Evolutionary conservation across 75 land plant genomes (phyloP).

Genomic region (Pinus taeda): DNA sequence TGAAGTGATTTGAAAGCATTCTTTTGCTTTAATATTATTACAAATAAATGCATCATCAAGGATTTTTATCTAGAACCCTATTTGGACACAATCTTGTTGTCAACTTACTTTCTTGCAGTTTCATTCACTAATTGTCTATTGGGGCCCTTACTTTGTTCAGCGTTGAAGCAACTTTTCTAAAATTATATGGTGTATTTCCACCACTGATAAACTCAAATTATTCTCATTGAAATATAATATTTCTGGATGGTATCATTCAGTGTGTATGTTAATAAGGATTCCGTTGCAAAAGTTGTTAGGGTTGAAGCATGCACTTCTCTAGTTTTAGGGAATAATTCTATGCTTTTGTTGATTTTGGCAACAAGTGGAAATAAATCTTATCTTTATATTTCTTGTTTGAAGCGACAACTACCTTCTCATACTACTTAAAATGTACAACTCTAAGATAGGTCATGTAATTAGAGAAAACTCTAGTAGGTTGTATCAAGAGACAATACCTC

Average conservation of each 20-base stretch:
- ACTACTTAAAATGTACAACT: background rate
- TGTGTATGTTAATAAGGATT: background rate
- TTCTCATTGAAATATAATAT: background rate
- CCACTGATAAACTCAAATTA: background rate
- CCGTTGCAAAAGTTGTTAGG: background rate
- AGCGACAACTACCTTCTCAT: background rate
- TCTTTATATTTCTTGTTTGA: background rate
- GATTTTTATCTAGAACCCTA: too few species aligned
- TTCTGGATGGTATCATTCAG: background rate
- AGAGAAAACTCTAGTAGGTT: background rate
- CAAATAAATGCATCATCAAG: too few species aligned
- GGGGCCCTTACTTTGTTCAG: too few species aligned
- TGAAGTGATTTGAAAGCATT: too few species aligned
- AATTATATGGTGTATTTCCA: background rate
- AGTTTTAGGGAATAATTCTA: background rate
- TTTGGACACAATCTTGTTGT: too few species aligned
- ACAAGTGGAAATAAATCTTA: background rate
- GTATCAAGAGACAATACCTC: constrained; percentile 36
- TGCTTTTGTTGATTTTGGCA: background rate
- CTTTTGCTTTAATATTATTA: too few species aligned
- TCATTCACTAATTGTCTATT: too few species aligned
- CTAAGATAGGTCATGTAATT: background rate
- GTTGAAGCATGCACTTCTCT: background rate
- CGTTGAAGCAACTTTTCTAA: too few species aligned
- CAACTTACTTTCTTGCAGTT: too few species aligned